Base-by-base conservation (phyloP, 257 asterid genomes). In the Ilex aquifolium region DNA sequence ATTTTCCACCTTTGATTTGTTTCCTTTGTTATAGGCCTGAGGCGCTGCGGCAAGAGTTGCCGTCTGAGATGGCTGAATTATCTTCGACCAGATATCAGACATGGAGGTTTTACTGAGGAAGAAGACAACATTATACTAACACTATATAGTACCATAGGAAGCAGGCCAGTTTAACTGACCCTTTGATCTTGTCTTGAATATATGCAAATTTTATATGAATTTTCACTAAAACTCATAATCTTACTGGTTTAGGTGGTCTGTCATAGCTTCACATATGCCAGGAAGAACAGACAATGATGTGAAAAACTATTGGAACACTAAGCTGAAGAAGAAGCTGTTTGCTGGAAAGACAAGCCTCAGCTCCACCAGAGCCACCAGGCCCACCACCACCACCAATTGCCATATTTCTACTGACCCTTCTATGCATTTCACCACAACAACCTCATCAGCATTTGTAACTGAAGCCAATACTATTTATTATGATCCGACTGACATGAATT, bases 41-140 rank as follows among this genome's bases (percentile, higher is more conserved):
- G 66, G 31, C 86, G 91, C 14, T 88, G 95, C 4, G 94, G 95
- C 0, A 88, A 88, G 75, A 88, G 95, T 44, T 88, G 94, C 57
- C 77, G 94, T 5, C 74, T 87, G 31, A 79, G 95, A 72, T 87
- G 95, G 95, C 81, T 87, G 2, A 87, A 88, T 73, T 88, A 88
- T 60, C 91, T 88, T 0, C 44, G 94, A 42, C 95, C 95, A 13
- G 74, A 79, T 63, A 83, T 85, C 69, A 85, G 77, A 55, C 95
- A 85, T 49, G 94, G 94, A 21, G 83, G 84, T 6, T 88, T 85
- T 15, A 79, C 88, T 52, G 73, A 79, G 8, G 85, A 85, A 64
- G 94, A 87, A 83, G 91, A 85, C 27, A 56, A 63, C 44, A 40
- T 72, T 68, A 85, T 88, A 7, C 32, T 85, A 36, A 60, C 80